These are phyloP conservation scores for Candida loeiensis DNA, from an alignment of 805 yeast genomes.

Conservation along the genomic window DNA sequence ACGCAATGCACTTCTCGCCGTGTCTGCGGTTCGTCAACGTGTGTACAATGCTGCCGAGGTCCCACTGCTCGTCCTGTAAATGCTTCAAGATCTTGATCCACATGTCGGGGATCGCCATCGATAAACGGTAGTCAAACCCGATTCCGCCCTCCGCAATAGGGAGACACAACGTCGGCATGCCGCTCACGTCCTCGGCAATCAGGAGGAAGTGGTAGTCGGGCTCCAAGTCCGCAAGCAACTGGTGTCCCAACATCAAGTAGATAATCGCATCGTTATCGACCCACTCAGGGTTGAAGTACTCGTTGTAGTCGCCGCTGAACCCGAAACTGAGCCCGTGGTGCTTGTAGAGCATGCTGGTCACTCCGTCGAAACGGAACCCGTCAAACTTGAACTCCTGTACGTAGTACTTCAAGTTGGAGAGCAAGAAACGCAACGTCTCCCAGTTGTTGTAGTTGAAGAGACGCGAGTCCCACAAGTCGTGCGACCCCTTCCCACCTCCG, in stretches of 20 bases:
- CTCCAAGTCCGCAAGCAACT: conserved; percentile 56
- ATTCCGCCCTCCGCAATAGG: conserved; percentile 76
- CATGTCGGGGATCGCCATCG: conserved; percentile 99
- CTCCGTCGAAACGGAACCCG: conserved; percentile 97
- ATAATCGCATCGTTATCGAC: conserved; percentile 87
- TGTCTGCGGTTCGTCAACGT: conserved; percentile 86
- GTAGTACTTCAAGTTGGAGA: conserved; percentile 80
- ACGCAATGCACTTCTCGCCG: conserved; percentile 83
- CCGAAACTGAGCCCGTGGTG: conserved; percentile 93
- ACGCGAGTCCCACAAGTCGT: conserved; percentile 95
- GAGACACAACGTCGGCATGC: conserved; percentile 92
- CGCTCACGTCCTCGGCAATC: conserved; percentile 95
- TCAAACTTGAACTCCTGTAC: conserved; percentile 83
- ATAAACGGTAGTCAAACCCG: conserved; percentile 89
- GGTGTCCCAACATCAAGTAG: conserved; percentile 89
- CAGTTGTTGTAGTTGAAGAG: conserved; percentile 87
- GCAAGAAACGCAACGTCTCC: conserved; percentile 83
- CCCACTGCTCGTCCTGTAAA: conserved; percentile 84
- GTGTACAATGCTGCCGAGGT: conserved; percentile 71
- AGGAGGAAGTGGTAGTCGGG: conserved; percentile 51
- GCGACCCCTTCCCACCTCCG: conserved; percentile 83
- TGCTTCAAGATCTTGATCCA: conserved; percentile 95
- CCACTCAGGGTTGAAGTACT: conserved; percentile 71
- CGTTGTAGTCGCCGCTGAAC: conserved; percentile 89
- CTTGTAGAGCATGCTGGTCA: conserved; percentile 83